Evolutionary conservation across 1,284 basidiomycete species (phyloP), one percentile per base, ranked within the genome.

Genomic region (Leccinum fallax): DNA sequence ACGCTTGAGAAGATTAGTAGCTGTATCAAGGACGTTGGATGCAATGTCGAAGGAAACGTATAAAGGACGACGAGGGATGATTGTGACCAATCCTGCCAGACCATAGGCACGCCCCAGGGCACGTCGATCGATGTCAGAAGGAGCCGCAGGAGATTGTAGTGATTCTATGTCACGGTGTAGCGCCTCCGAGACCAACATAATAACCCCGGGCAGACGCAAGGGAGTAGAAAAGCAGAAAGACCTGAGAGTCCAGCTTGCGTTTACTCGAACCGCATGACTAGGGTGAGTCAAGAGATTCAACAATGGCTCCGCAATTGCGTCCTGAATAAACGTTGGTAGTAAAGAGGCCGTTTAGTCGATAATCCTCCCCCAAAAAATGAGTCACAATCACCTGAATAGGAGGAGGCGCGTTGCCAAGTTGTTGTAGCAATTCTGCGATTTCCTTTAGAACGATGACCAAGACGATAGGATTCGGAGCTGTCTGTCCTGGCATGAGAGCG

Each of bases 21-120:
- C 93, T 70, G 95, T 89, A 70, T 97, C 93, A 64, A 98, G 88
- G 21, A 97, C 90, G 73, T 94, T 96, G 21, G 94, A 88, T 53
- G 89, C 90, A 67, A 97, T 86, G 70, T 98, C 97, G 75, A 96
- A 95, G 0, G 95, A 97, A 38, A 97, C 92, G 70, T 99, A 98
- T 1, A 99, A 82, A 0, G 97, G 95, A 5, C 93, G 87, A 59
- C 90, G 85, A 0, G 94, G 91, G 48, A 97, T 92, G 63, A 95
- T 83, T 21, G 93, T 89, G 38, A 98, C 87, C 8, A 99, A 83
- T 0, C 92, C 91, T 1, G 94, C 90, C 16, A 99, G 85, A 8
- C 93, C 95, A 66, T 94, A 93, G 0, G 95, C 89, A 71, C 93
- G 94, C 0, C 97, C 97, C 8, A 95, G 78, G 0, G 95, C 82